Evolutionary conservation across 306 rosid genomes (phyloP).

Genomic region (Datisca glomerata): DNA sequence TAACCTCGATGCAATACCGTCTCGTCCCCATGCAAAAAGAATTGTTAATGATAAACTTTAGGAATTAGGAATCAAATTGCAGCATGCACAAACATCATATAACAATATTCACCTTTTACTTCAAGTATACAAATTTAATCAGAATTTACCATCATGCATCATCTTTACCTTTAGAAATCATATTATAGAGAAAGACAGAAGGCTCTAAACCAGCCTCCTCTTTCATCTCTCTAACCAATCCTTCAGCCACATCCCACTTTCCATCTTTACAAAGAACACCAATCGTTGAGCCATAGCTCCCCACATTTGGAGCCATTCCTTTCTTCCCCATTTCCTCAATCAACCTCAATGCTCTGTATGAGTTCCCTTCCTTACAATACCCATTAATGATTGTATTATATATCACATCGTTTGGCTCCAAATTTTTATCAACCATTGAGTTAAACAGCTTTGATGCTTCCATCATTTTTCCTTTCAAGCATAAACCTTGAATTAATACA

Average conservation of each 20-base stretch:
- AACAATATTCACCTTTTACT: too few species aligned
- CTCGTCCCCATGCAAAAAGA: too few species aligned
- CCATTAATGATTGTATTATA: slow-evolving; percentile 58
- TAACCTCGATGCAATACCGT: too few species aligned
- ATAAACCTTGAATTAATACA: slow-evolving; percentile 60
- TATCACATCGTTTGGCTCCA: slow-evolving; percentile 55
- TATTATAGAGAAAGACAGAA: neutral
- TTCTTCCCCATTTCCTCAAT: slow-evolving; percentile 52
- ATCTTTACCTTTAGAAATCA: neutral
- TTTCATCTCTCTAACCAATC: slow-evolving; percentile 33
- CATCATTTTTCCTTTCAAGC: slow-evolving; percentile 46
- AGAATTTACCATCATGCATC: too few species aligned
- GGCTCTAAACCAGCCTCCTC: slow-evolving; percentile 2
- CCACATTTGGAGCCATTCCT: slow-evolving; percentile 53
- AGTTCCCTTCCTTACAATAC: slow-evolving; percentile 65
- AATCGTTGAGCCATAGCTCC: slow-evolving; percentile 43
- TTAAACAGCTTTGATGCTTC: slow-evolving; percentile 50
- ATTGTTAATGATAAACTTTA: too few species aligned
- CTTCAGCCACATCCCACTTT: slow-evolving; percentile 53
- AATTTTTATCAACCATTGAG: slow-evolving; percentile 30
- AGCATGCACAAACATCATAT: too few species aligned
- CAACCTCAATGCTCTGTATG: slow-evolving; percentile 59
- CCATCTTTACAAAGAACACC: slow-evolving; percentile 47
- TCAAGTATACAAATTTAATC: too few species aligned
- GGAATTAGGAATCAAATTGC: too few species aligned